A percentile compares a stretch with the other conserved stretches of the same genome.
Evolutionary conservation across 208 protist species (phyloP).

Genomic region (Acanthamoeba culbertsoni): DNA sequence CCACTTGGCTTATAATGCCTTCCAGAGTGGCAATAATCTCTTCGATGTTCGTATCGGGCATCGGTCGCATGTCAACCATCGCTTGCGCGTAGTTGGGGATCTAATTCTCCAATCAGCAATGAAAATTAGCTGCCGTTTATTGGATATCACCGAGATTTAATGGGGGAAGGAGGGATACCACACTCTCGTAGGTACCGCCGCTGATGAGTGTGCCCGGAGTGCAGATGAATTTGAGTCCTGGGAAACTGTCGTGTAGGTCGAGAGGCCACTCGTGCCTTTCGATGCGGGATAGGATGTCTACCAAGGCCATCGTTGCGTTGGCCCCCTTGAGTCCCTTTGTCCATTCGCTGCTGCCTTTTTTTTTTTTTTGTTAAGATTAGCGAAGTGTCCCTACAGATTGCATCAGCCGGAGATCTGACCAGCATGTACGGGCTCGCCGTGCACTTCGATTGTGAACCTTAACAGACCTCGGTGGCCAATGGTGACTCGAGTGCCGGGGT

Average conservation of each 20-base stretch:
- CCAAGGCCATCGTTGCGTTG: not conserved
- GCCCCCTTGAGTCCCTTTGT: not conserved
- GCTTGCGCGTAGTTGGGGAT: not conserved
- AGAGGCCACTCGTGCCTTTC: not conserved
- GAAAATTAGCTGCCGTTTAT: too few relatives aligned
- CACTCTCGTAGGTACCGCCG: conserved; percentile 17
- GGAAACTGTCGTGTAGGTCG: not conserved
- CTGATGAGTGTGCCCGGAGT: not conserved
- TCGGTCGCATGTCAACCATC: not conserved
- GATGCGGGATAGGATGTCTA: not conserved
- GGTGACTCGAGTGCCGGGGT: not conserved
- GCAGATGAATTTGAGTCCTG: not conserved
- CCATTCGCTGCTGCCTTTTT: not conserved
- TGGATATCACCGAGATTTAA: too few relatives aligned
- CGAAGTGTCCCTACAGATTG: too few relatives aligned
- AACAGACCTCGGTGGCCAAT: not conserved
- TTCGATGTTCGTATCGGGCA: not conserved
- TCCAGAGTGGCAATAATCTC: not conserved
- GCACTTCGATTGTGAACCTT: not conserved
- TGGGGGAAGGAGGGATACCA: not conserved
- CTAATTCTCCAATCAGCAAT: too few relatives aligned
- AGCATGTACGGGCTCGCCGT: not conserved
- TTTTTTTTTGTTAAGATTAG: too few relatives aligned
- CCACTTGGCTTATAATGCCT: not conserved
- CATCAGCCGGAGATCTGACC: too few relatives aligned